A percentile compares a stretch with the other conserved stretches of the same genome.
These are phyloP conservation scores for Zygosaccharomyces sapae DNA, from an alignment of 1,139 yeast species.

Conservation along the genomic window DNA sequence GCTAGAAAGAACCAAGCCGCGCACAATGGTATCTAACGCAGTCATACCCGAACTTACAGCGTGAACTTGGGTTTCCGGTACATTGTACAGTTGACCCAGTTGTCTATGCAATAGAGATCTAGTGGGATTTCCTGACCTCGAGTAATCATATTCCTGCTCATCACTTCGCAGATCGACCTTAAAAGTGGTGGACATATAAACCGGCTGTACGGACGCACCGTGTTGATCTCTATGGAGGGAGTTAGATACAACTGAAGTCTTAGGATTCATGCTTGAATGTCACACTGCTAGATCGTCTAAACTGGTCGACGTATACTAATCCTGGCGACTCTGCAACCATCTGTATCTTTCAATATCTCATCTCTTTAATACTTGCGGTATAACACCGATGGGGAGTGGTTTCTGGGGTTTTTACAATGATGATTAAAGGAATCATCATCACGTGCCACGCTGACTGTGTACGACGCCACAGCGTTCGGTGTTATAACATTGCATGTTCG, in stretches of 20 bases:
- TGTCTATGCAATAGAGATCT: conserved; percentile 76
- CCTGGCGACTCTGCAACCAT: background rate
- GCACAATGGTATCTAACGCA: conserved; percentile 75
- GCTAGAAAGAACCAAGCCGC: conserved; percentile 59
- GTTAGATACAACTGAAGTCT: conserved; percentile 5
- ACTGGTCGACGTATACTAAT: no score
- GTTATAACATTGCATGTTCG: background rate
- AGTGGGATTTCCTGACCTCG: conserved; percentile 91
- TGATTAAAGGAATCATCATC: background rate
- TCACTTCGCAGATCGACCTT: conserved; percentile 71
- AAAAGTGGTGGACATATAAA: conserved; percentile 91
- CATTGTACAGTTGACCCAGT: conserved; percentile 55
- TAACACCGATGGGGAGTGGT: background rate
- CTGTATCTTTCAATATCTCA: background rate
- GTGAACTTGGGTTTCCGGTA: conserved; percentile 66
- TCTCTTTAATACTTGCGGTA: background rate
- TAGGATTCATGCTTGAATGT: conserved; percentile 2
- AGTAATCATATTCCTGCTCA: conserved; percentile 66
- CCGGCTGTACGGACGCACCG: conserved; percentile 81
- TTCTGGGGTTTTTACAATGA: background rate
- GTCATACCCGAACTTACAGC: conserved; percentile 94
- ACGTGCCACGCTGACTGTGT: background rate
- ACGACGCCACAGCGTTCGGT: background rate
- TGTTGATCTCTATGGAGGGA: conserved; percentile 54
- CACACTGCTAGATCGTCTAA: no score